phyloP scores from a whole-genome alignment of 2,329 filamentous ascomycete species.

The Diplodia sapinea region DNA sequence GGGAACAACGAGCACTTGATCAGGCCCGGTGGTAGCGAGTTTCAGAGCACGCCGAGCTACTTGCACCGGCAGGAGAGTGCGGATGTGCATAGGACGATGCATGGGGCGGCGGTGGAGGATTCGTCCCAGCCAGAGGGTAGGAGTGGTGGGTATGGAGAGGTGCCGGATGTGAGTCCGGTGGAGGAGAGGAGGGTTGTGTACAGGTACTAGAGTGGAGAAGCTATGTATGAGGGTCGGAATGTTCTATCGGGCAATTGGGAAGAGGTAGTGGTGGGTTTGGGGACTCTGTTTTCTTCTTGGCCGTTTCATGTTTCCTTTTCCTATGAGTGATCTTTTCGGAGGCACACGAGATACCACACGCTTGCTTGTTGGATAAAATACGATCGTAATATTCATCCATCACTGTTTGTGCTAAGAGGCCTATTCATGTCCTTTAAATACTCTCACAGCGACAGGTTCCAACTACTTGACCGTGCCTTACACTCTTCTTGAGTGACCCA shows the following conservation, averaged over 20 bases:
- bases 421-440: too few species aligned
- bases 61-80: conserved; percentile 53
- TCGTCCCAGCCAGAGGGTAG: not conserved
- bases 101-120: conserved; percentile 42
- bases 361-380: conserved; percentile 14
- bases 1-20: conserved; percentile 31
- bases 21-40: conserved; percentile 29
- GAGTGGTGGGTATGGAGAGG: not conserved
- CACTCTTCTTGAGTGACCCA: too few species aligned
- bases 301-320: not conserved
- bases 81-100: conserved; percentile 54
- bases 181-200: conserved; percentile 29
- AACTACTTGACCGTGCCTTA: too few species aligned
- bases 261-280: not conserved
- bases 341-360: conserved; percentile 22
- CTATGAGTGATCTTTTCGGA: not conserved
- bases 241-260: not conserved
- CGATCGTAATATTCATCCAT: not conserved
- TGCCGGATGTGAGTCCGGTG: conserved; percentile 29
- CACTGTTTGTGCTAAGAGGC: too few species aligned
- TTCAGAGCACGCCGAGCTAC: conserved; percentile 50
- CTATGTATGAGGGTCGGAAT: not conserved
- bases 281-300: not conserved
- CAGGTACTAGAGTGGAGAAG: conserved; percentile 23
- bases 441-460: too few species aligned